phyloP scores from a whole-genome alignment of 306 rosid species.

The Hippophae rhamnoides region DNA sequence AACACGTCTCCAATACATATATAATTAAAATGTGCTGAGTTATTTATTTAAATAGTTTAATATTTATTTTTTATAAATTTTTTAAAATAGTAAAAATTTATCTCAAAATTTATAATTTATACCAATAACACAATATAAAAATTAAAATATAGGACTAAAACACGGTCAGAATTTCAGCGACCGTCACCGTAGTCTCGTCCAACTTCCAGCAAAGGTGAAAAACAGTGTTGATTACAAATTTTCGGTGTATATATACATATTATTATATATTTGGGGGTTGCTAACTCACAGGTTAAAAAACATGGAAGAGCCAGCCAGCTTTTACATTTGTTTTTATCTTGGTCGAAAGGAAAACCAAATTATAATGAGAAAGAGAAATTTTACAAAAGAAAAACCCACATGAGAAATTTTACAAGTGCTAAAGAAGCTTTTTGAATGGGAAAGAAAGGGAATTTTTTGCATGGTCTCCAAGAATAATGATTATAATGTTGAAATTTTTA shows the following conservation, averaged over 20 bases:
- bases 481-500: slow-evolving; percentile 66
- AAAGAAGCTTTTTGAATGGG: slow-evolving; percentile 46
- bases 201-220: too few species aligned
- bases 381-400: neutral
- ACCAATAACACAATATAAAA: too few species aligned
- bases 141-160: too few species aligned
- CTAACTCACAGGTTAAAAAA: neutral
- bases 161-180: too few species aligned
- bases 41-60: too few species aligned
- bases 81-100: slow-evolving; percentile 18
- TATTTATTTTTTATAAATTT: too few species aligned
- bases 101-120: neutral
- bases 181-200: too few species aligned
- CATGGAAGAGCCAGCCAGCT: slow-evolving; percentile 9
- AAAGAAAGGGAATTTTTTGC: slow-evolving; percentile 62
- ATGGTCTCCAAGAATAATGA: slow-evolving; percentile 91
- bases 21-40: too few species aligned
- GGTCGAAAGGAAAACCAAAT: slow-evolving; percentile 14
- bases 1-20: too few species aligned
- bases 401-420: neutral
- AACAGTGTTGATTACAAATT: too few species aligned
- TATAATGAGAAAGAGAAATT: slow-evolving; percentile 25
- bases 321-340: neutral
- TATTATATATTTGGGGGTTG: too few species aligned
- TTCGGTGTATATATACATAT: too few species aligned